Conservation (phyloP, 148 eudicot genomes). For the Hydrangea macrophylla region DNA sequence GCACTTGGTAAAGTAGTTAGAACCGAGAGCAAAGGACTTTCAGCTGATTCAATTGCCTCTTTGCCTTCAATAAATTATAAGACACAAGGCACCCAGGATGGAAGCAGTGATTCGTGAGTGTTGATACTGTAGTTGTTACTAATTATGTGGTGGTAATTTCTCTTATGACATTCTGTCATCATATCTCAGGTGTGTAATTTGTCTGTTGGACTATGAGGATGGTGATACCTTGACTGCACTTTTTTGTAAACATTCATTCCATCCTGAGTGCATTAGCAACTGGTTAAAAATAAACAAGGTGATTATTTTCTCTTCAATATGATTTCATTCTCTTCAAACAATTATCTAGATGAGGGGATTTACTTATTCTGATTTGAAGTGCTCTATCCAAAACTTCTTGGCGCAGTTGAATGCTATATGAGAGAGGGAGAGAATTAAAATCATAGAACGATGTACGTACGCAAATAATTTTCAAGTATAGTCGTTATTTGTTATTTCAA, state of each 20-base stretch:
- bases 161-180: constrained; percentile 6
- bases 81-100: constrained; percentile 47
- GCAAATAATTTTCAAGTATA: too few species aligned
- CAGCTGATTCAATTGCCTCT: constrained; percentile 83
- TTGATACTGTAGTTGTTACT: constrained; percentile 1
- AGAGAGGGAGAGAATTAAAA: too few species aligned
- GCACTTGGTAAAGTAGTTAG: constrained; percentile 93
- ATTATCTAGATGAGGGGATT: not conserved
- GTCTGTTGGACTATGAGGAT: constrained; percentile 92
- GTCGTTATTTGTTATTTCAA: too few species aligned
- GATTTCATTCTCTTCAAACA: not conserved
- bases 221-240: constrained; percentile 75
- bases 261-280: constrained; percentile 80
- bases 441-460: too few species aligned
- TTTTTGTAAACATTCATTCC: constrained; percentile 86
- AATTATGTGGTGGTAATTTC: not conserved
- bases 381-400: not conserved
- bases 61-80: constrained; percentile 73
- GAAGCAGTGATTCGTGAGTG: constrained; percentile 72
- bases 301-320: not conserved
- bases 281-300: constrained; percentile 97
- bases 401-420: not conserved
- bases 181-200: constrained; percentile 81
- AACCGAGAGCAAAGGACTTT: constrained; percentile 88
- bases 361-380: not conserved